Base-by-base conservation (phyloP, 139 green algal species). In the Chlamydomonas incerta region DNA sequence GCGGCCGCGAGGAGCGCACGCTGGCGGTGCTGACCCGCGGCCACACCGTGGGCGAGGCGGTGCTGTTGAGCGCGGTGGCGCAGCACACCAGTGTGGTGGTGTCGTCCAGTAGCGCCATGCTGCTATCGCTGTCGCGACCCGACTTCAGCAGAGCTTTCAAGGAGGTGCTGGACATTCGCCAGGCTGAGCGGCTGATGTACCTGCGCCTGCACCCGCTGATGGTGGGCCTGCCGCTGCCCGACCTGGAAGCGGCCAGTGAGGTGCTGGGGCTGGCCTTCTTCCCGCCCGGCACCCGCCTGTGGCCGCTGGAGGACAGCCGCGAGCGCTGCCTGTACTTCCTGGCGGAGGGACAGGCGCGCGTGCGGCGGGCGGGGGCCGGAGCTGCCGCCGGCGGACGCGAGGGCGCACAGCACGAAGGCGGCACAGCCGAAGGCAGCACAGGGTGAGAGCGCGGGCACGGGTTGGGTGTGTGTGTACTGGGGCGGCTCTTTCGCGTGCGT, bases 161-260 rank as follows among this genome's bases (percentile, higher is more conserved):
- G 80, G 80, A 85, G 50, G 80, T 85, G 46, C 80, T 85, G 28
- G 80, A 85, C 47, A 85, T 85, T 31, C 80, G 80, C 47, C 80
- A 85, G 76, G 76, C 76, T 17, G 80, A 85, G 66, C 66, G 80
- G 47, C 80, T 85, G 37, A 57, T 58, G 66, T 85, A 77, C 67
- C 33, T 85, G 18, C 80, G 50, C 6, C 47, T 85, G 50, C 80
- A 85, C 47, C 80, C 80, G 21, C 66, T 85, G 50, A n/a, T 85
- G 66, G 26, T 33, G 11, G 67, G 50, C 9, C 47, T 85, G 46
- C 29, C 46, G 66, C 66, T 77, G 47, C 6, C 14, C 21, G 66
- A 85, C 47, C 80, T 85, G 80, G 80, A 85, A 47, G 80, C 80
- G 33, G 65, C 67, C n/a, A 70, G 47, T 47, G 80, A 75, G 28